These are phyloP conservation scores for Diaporthe ilicicola DNA, from an alignment of 2,329 filamentous ascomycete species.

Conservation along the genomic window DNA sequence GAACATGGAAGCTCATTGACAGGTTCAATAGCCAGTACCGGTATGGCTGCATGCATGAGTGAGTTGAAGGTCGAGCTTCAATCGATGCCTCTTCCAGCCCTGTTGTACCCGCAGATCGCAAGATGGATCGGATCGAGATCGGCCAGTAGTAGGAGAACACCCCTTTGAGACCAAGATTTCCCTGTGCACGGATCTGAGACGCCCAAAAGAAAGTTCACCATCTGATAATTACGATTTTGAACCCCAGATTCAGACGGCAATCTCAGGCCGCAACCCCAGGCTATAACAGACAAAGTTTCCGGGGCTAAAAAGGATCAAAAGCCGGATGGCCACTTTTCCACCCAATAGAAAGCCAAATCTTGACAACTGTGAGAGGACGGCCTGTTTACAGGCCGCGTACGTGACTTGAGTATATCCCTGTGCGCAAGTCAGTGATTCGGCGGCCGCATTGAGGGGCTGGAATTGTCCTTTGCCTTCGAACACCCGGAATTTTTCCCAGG, in stretches of 20 bases:
- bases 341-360: neutral
- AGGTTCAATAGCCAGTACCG: neutral
- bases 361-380: neutral
- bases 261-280: neutral
- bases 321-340: neutral
- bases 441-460: neutral
- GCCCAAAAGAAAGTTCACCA: neutral
- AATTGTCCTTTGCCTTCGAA: neutral
- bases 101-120: neutral
- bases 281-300: neutral
- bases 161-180: neutral
- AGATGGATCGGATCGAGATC: neutral
- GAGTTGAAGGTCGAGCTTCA: no score
- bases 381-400: neutral
- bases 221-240: neutral
- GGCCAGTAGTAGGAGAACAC: neutral
- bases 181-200: neutral
- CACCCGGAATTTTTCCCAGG: neutral
- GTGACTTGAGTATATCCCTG: neutral
- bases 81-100: neutral
- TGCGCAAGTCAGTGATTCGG: neutral
- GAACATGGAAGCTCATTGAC: neutral
- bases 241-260: neutral
- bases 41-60: neutral
- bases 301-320: neutral